A percentile compares a stretch with the other conserved stretches of the same genome.
Evolutionary conservation across 1,284 basidiomycete genomes (phyloP).

Genomic region (Porodaedalea pini): DNA sequence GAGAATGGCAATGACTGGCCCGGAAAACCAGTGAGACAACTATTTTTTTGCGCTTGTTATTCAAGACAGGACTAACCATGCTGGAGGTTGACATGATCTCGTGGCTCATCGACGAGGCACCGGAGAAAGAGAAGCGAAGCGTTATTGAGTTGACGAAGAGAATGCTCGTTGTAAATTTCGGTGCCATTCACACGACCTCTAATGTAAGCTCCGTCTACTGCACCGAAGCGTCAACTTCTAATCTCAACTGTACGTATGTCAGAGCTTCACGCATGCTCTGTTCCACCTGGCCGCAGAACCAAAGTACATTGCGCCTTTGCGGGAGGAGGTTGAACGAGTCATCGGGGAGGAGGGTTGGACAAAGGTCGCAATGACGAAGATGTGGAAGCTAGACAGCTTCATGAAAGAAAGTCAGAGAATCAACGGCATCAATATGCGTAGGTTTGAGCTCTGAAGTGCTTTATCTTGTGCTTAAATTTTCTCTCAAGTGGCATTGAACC

Average conservation of each 20-base stretch:
- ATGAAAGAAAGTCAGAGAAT: slow-evolving; percentile 40
- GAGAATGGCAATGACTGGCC: slow-evolving; percentile 35
- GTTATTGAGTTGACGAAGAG: slow-evolving; percentile 22
- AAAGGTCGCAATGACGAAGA: slow-evolving; percentile 37
- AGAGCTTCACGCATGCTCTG: slow-evolving; percentile 37
- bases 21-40: slow-evolving; percentile 35
- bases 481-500: slow-evolving; percentile 30
- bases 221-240: not conserved
- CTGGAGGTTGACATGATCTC: slow-evolving; percentile 15
- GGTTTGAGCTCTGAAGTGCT: slow-evolving; percentile 12
- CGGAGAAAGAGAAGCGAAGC: slow-evolving; percentile 12
- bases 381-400: slow-evolving; percentile 48
- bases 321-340: slow-evolving; percentile 41
- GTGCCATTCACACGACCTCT: slow-evolving; percentile 32
- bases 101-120: slow-evolving; percentile 20
- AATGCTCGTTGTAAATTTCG: slow-evolving; percentile 31
- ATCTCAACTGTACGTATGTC: not conserved
- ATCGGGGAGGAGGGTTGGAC: slow-evolving; percentile 43
- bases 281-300: slow-evolving; percentile 37
- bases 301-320: slow-evolving; percentile 34
- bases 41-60: not conserved
- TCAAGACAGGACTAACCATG: not conserved
- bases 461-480: slow-evolving; percentile 10
- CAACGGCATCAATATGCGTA: slow-evolving; percentile 30
- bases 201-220: slow-evolving; percentile 22